These are phyloP conservation scores for Volvox reticuliferus DNA, from an alignment of 139 green algal genomes.

Conservation along the genomic window DNA sequence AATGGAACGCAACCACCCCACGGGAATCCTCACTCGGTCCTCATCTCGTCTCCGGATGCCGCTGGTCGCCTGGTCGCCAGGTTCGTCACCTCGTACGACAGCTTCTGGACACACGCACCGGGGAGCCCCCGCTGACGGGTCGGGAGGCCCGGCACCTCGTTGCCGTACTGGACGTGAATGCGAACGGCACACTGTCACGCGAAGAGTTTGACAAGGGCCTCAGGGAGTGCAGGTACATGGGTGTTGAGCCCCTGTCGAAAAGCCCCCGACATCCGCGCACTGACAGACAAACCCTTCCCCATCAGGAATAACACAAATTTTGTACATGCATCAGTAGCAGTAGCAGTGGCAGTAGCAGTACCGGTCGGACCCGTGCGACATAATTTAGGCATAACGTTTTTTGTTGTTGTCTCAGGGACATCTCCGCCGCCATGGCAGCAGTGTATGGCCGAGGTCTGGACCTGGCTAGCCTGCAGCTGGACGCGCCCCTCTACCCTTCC, in stretches of 20 bases:
- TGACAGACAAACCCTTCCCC: too few species aligned
- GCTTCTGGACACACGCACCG: constrained; percentile 40
- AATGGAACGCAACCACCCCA: too few species aligned
- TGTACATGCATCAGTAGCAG: too few species aligned
- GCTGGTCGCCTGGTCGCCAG: neutral
- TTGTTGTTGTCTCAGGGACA: neutral
- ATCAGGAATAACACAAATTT: too few species aligned
- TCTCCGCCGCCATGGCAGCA: constrained; percentile 12
- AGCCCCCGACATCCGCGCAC: too few species aligned
- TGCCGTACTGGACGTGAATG: constrained; percentile 52
- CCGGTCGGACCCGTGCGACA: too few species aligned
- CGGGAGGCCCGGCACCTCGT: constrained; percentile 49
- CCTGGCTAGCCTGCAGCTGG: neutral
- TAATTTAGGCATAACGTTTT: too few species aligned
- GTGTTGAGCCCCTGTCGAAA: neutral
- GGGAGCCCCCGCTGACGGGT: constrained; percentile 53
- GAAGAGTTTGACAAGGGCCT: constrained; percentile 54
- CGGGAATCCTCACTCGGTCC: too few species aligned
- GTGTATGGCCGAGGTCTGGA: neutral
- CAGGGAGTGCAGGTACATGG: constrained; percentile 50
- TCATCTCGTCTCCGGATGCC: too few species aligned
- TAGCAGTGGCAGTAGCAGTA: too few species aligned
- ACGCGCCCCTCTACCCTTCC: neutral
- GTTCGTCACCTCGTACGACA: constrained; percentile 32
- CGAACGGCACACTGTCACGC: constrained; percentile 38